Conservation (phyloP, 1,139 yeast genomes). For the Suhomyces kunorum region DNA sequence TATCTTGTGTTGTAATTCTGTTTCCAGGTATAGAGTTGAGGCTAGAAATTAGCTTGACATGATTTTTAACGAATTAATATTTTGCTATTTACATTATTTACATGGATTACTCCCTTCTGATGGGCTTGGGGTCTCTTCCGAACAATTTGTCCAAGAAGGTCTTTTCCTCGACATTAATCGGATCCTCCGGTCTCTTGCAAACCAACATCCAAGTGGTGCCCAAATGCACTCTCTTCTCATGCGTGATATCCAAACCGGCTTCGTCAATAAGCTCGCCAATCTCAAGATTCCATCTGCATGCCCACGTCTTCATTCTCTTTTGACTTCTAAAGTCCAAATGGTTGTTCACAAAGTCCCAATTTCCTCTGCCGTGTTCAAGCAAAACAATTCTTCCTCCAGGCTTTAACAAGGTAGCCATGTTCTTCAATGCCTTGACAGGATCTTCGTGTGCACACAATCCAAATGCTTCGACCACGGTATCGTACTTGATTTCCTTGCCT, state of each 20-base stretch:
- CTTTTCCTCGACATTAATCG: slow-evolving; percentile 43
- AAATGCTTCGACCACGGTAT: slow-evolving; percentile 89
- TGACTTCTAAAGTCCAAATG: slow-evolving; percentile 83
- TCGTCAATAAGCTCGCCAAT: slow-evolving; percentile 82
- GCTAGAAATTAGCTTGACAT: too few relatives aligned
- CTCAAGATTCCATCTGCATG: slow-evolving; percentile 96
- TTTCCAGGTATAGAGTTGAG: too few relatives aligned
- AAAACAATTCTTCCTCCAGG: slow-evolving; percentile 91
- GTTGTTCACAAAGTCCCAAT: slow-evolving; percentile 73
- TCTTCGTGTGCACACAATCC: slow-evolving; percentile 96
- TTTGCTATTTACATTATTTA: slow-evolving; percentile 17
- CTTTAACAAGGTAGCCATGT: slow-evolving; percentile 68
- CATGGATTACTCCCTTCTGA: slow-evolving; percentile 23
- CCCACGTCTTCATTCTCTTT: slow-evolving; percentile 87
- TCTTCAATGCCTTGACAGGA: slow-evolving; percentile 78
- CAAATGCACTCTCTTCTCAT: slow-evolving; percentile 76
- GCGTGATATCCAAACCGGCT: slow-evolving; percentile 81
- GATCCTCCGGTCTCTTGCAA: slow-evolving; percentile 71
- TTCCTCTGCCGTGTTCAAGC: slow-evolving; percentile 90
- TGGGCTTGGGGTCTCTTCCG: slow-evolving; percentile 37
- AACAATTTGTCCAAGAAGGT: slow-evolving; percentile 46
- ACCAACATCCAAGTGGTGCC: slow-evolving; percentile 93
- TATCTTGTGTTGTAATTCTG: too few relatives aligned
- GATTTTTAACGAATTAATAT: background rate
- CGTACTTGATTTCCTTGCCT: slow-evolving; percentile 58